Conservation (phyloP, 768 basidiomycete species). For the Rhodotorula paludigena region DNA sequence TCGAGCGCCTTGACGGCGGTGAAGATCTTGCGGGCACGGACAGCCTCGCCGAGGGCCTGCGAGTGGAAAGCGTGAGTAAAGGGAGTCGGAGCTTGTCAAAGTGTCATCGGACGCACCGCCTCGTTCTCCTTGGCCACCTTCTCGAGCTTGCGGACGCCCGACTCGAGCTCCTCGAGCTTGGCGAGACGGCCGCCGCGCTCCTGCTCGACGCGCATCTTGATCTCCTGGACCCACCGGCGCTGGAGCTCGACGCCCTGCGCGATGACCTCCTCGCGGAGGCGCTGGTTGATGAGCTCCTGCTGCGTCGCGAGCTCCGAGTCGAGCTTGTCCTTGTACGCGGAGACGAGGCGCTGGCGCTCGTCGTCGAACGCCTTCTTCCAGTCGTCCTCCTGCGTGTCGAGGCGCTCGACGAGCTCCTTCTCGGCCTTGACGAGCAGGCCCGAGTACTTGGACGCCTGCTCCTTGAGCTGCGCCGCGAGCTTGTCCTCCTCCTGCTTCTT, state of each 20-base stretch:
- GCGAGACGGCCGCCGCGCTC: conserved; percentile 93
- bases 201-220: conserved; percentile 91
- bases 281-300: conserved; percentile 87
- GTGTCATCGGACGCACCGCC: conserved; percentile 47
- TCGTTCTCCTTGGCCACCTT: conserved; percentile 80
- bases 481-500: conserved; percentile 70
- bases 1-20: conserved; percentile 71
- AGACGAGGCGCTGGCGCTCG: conserved; percentile 66
- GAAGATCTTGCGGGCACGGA: conserved; percentile 86
- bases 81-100: too few relatives aligned
- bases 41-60: conserved; percentile 70
- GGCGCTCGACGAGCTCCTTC: conserved; percentile 76
- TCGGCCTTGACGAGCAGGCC: conserved; percentile 73
- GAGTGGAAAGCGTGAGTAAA: neutral
- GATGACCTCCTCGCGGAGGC: conserved; percentile 87
- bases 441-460: conserved; percentile 78
- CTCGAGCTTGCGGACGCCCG: conserved; percentile 83
- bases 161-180: conserved; percentile 87
- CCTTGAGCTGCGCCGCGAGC: conserved; percentile 65
- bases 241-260: conserved; percentile 97
- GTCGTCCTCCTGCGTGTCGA: conserved; percentile 77
- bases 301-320: conserved; percentile 78
- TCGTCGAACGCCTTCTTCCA: conserved; percentile 75
- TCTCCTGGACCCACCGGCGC: conserved; percentile 89
- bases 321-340: conserved; percentile 77